These are phyloP conservation scores for Phylloporus rhodoxanthus DNA, from an alignment of 768 basidiomycete genomes.

Conservation along the genomic window DNA sequence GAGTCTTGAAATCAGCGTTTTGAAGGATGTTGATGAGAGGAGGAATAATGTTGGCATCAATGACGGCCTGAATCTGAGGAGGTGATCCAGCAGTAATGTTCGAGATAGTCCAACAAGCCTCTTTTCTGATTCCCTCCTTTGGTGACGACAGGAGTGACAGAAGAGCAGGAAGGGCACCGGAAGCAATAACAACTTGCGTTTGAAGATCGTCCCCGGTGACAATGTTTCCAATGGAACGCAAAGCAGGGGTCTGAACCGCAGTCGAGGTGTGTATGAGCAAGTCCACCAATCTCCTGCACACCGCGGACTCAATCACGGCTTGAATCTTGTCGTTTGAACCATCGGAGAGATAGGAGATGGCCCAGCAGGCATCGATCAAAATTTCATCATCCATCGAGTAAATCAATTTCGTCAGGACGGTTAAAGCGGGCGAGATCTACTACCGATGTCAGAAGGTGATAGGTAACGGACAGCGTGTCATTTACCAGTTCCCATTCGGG, in stretches of 20 bases:
- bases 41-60: conserved; percentile 97
- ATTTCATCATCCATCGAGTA: conserved; percentile 99
- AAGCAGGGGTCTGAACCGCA: conserved; percentile 95
- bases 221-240: conserved; percentile 98
- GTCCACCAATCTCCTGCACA: conserved; percentile 95
- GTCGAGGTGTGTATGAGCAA: conserved; percentile 92
- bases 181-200: conserved; percentile 98
- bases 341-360: conserved; percentile 98
- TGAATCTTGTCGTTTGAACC: conserved; percentile 99
- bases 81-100: conserved; percentile 98
- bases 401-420: conserved; percentile 96
- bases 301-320: conserved; percentile 97
- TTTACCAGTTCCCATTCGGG: conserved; percentile 95
- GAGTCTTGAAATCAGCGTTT: conserved; percentile 98
- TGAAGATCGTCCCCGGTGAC: conserved; percentile 99
- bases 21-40: conserved; percentile 97
- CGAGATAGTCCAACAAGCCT: conserved; percentile 99
- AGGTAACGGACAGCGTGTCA: conserved; percentile 11
- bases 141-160: conserved; percentile 90
- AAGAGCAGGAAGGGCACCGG: conserved; percentile 92
- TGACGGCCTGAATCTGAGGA: conserved; percentile 93
- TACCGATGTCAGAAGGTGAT: conserved; percentile 11
- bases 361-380: conserved; percentile 99
- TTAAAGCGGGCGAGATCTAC: conserved; percentile 94
- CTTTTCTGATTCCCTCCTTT: conserved; percentile 98